Percentiles rank a stretch among this genome's conserved stretches.
phyloP scores from a whole-genome alignment of 2,329 filamentous ascomycete genomes.

The Rhinocladiella mackenziei region DNA sequence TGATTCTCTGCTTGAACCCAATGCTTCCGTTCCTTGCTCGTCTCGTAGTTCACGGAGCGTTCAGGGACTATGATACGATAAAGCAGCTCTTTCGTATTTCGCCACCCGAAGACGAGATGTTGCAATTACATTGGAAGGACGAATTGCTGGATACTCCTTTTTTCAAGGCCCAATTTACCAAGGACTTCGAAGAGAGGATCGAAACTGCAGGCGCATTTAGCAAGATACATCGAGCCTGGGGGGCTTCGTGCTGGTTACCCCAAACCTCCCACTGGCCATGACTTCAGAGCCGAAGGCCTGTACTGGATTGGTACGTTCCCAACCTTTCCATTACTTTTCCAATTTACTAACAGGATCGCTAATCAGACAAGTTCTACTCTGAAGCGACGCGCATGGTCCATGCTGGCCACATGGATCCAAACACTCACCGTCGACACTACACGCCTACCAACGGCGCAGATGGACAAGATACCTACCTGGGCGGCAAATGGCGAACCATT shows the following conservation, averaged over 20 bases:
- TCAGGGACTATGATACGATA: slow-evolving; percentile 14
- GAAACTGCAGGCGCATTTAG: slow-evolving; percentile 14
- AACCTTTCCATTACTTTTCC: slow-evolving; percentile 1
- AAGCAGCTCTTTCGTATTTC: slow-evolving; percentile 15
- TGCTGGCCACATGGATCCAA: not conserved
- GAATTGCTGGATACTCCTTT: slow-evolving; percentile 13
- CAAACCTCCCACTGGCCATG: slow-evolving; percentile 12
- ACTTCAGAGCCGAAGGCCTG: slow-evolving; percentile 18
- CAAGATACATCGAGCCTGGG: slow-evolving; percentile 13
- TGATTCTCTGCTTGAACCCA: not conserved
- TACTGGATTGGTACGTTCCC: slow-evolving; percentile 8
- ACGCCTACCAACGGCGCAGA: slow-evolving; percentile 13
- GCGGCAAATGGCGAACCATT: slow-evolving; percentile 8
- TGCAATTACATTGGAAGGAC: slow-evolving; percentile 11
- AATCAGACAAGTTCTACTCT: not conserved
- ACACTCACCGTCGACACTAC: slow-evolving; percentile 14
- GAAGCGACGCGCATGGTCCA: not conserved
- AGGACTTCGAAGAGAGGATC: slow-evolving; percentile 12
- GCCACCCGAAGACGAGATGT: slow-evolving; percentile 16
- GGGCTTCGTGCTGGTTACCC: slow-evolving; percentile 9
- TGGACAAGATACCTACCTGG: slow-evolving; percentile 14
- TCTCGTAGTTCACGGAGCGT: slow-evolving; percentile 1
- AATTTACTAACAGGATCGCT: too few relatives aligned
- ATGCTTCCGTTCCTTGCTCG: not conserved
- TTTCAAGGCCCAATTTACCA: slow-evolving; percentile 14